Percentiles rank a stretch among this genome's conserved stretches.
Conservation (phyloP, 305 asterid genomes). For the Fraxinus platypoda region DNA sequence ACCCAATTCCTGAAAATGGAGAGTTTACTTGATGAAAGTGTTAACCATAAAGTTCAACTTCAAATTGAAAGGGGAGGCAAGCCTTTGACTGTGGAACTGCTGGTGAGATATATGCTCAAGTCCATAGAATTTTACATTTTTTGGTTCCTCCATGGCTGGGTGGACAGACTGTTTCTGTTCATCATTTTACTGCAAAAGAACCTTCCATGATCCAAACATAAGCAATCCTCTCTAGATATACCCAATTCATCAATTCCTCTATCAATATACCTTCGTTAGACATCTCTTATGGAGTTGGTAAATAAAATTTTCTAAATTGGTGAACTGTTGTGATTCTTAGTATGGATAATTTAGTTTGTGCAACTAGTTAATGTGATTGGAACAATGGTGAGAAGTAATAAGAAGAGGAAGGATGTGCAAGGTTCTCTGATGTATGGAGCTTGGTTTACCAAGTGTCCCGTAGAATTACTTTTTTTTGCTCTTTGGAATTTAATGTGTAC, state of each 20-base stretch:
- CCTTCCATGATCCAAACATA: background rate
- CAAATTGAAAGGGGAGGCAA: slow-evolving; percentile 98
- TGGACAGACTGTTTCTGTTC: slow-evolving; percentile 3
- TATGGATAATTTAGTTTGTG: background rate
- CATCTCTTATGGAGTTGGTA: slow-evolving; percentile 9
- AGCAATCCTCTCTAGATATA: slow-evolving; percentile 8
- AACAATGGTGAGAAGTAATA: background rate
- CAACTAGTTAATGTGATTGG: background rate
- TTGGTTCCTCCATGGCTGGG: slow-evolving; percentile 8
- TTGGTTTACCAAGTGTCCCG: background rate
- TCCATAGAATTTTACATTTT: background rate
- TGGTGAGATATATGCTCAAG: slow-evolving; percentile 42
- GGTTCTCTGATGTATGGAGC: background rate
- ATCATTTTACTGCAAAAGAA: background rate
- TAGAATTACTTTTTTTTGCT: background rate
- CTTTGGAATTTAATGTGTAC: background rate
- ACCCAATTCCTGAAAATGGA: slow-evolving; percentile 96
- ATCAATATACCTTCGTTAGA: background rate
- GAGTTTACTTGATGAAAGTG: slow-evolving; percentile 86
- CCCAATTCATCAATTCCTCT: slow-evolving; percentile 3
- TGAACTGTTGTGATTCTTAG: slow-evolving; percentile 14
- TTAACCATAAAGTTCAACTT: slow-evolving; percentile 67
- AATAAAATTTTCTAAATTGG: slow-evolving; percentile 1
- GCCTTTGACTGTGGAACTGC: slow-evolving; percentile 66
- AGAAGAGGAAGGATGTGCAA: background rate